Base-by-base conservation (phyloP, 306 rosid species). In the Quercus gilva region DNA sequence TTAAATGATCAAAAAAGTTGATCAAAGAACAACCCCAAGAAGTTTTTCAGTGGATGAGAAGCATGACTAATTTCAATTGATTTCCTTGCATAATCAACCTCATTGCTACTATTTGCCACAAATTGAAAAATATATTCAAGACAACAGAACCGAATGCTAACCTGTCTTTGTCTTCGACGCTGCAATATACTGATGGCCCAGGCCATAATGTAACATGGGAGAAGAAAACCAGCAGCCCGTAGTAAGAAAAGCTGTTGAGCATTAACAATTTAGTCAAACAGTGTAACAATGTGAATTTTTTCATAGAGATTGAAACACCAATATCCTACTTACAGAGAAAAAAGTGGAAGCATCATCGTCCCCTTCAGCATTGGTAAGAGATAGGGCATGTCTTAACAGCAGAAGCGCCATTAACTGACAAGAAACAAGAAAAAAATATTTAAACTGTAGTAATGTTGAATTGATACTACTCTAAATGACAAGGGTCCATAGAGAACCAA, bases 151-250 rank as follows among this genome's bases (percentile, higher is more conserved):
- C 41, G 9, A 60, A 60, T 69, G 84, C 82, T 74, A 55, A 89
- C 95, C 89, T 87, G 92, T 83, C 89, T 87, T 82, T 84, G 92
- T 78, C 95, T 82, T 28, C 83, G 86, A 74, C 84, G 88, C 76
- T 84, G 95, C 79, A 88, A 74, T 75, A 89, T 85, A 52, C 87
- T 82, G 77, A 91, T 82, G 60, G 92, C 88, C 92, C 91, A 77
- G 19, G 88, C 93, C 86, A 86, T 69, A 33, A 91, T 84, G 85
- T 81, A 89, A 84, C 86, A 87, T 7, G 93, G 89, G 68, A 91
- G 83, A 29, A 86, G 85, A 70, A 91, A 86, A 53, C 91, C 91
- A 86, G 86, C 92, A 69, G 90, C 88, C 11, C 91, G 85, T 49
- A 89, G 87, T 81, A 89, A 77, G 83, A 87, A 82, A 73, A 91